A percentile compares a stretch with the other conserved stretches of the same genome.
Conservation (phyloP, 306 rosid genomes). For the Vigna unguiculata region DNA sequence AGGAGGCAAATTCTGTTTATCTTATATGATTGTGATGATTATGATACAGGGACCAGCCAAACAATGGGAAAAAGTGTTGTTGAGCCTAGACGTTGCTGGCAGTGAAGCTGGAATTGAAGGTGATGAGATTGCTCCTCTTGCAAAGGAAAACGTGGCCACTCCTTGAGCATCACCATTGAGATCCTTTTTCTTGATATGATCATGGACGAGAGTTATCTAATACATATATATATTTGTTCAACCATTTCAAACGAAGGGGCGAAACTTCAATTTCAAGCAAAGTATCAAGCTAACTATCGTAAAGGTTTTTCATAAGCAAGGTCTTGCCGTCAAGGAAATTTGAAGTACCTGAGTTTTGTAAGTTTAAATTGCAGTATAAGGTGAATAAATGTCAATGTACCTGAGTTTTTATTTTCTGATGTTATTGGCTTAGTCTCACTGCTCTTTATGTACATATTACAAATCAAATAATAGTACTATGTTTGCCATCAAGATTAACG, state of each 20-base stretch:
- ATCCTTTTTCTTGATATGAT: not conserved
- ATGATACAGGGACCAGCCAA: slow-evolving; percentile 78
- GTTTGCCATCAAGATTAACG: not conserved
- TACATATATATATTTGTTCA: too few species aligned
- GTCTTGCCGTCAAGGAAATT: slow-evolving; percentile 14
- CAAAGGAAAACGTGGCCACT: slow-evolving; percentile 77
- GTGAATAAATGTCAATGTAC: slow-evolving; percentile 41
- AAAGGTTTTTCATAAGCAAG: slow-evolving; percentile 14
- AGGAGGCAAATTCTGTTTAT: slow-evolving; percentile 18
- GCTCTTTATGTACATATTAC: not conserved
- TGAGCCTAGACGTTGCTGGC: slow-evolving; percentile 75
- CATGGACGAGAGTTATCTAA: slow-evolving; percentile 26
- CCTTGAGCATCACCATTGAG: slow-evolving; percentile 55
- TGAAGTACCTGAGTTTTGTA: slow-evolving; percentile 13
- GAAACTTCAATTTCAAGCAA: slow-evolving; percentile 31
- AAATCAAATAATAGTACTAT: slow-evolving; percentile 4
- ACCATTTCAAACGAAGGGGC: slow-evolving; percentile 27
- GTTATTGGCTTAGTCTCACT: not conserved
- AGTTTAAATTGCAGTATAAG: slow-evolving; percentile 25
- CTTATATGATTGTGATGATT: slow-evolving; percentile 12
- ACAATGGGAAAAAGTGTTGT: slow-evolving; percentile 74
- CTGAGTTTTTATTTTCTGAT: slow-evolving; percentile 8
- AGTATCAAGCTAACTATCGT: slow-evolving; percentile 6
- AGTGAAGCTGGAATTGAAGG: slow-evolving; percentile 69
- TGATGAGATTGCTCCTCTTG: slow-evolving; percentile 85